Evolutionary conservation across 2,329 filamentous ascomycete species (phyloP).

Genomic region (Aureobasidium sp.): DNA sequence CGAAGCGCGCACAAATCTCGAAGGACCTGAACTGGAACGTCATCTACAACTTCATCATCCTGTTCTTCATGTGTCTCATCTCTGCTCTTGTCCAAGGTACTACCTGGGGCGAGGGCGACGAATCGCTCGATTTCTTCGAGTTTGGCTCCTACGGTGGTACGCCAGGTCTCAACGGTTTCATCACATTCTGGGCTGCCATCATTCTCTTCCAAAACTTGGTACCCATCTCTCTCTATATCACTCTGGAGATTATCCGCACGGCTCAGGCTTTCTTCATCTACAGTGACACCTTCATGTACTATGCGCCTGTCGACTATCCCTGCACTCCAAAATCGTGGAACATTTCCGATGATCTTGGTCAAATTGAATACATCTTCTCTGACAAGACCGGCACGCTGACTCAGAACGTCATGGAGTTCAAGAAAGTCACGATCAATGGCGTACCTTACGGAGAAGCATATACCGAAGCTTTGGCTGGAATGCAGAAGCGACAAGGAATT

Average conservation of each 20-base stretch:
- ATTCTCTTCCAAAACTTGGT: slow-evolving; percentile 98
- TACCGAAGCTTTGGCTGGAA: slow-evolving; percentile 90
- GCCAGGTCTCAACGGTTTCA: slow-evolving; percentile 74
- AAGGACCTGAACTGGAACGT: slow-evolving; percentile 96
- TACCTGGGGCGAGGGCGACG: slow-evolving; percentile 65
- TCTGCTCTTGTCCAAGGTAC: slow-evolving; percentile 77
- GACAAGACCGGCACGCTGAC: slow-evolving; percentile 88
- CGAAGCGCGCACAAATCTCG: slow-evolving; percentile 83
- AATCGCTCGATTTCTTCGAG: slow-evolving; percentile 74
- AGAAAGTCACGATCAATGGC: slow-evolving; percentile 96
- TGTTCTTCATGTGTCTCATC: slow-evolving; percentile 82
- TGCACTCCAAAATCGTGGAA: slow-evolving; percentile 99
- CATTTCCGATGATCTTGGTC: slow-evolving; percentile 93
- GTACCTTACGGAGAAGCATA: slow-evolving; percentile 94
- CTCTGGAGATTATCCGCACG: slow-evolving; percentile 88
- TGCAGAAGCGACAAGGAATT: slow-evolving; percentile 85
- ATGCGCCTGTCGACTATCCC: slow-evolving; percentile 84
- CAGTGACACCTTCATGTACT: slow-evolving; percentile 94
- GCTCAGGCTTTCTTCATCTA: slow-evolving; percentile 96
- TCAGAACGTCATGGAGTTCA: slow-evolving; percentile 98
- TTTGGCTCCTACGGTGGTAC: slow-evolving; percentile 62
- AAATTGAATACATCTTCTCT: slow-evolving; percentile 98
- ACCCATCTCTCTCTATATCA: slow-evolving; percentile 95
- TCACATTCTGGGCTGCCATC: slow-evolving; percentile 91
- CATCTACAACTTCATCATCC: slow-evolving; percentile 86